Conservation (phyloP, 2,329 filamentous ascomycete species). For the Fusarium sp. region DNA sequence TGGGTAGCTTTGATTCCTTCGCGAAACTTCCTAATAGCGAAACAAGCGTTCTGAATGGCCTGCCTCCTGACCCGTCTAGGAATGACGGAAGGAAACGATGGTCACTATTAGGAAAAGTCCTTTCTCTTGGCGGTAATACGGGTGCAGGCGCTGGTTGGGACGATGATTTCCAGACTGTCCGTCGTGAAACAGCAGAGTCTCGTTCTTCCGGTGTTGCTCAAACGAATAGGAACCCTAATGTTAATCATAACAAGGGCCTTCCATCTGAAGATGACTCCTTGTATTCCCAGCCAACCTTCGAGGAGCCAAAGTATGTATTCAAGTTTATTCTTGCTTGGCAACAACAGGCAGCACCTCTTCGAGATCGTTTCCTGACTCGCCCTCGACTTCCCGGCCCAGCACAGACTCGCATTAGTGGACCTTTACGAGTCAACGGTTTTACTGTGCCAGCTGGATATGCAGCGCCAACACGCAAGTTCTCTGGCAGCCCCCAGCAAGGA, state of each 20-base stretch:
- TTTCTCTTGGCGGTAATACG: constrained; percentile 51
- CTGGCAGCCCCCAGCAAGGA: constrained; percentile 58
- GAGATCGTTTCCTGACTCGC: constrained; percentile 71
- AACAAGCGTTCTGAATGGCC: constrained; percentile 39
- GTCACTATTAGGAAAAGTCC: constrained; percentile 72
- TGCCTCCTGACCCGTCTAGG: constrained; percentile 43
- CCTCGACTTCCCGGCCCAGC: constrained; percentile 78
- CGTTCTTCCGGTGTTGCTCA: constrained; percentile 45
- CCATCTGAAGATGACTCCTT: constrained; percentile 63
- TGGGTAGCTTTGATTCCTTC: constrained; percentile 61
- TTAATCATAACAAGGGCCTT: constrained; percentile 46
- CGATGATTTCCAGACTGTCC: constrained; percentile 61
- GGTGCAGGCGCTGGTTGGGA: constrained; percentile 43
- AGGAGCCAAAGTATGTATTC: constrained; percentile 72
- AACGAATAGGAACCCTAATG: constrained; percentile 46
- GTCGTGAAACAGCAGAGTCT: constrained; percentile 61
- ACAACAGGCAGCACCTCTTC: constrained; percentile 62
- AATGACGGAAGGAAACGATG: constrained; percentile 67
- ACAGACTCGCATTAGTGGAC: constrained; percentile 67
- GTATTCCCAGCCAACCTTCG: constrained; percentile 65
- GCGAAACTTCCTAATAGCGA: constrained; percentile 44
- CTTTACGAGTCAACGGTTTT: constrained; percentile 52
- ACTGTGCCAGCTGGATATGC: constrained; percentile 53
- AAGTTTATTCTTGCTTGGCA: constrained; percentile 79
- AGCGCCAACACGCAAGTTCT: constrained; percentile 58